Percentiles rank a stretch among this genome's conserved stretches.
phyloP scores from a whole-genome alignment of 768 basidiomycete species.

The Dioszegia crocea region DNA sequence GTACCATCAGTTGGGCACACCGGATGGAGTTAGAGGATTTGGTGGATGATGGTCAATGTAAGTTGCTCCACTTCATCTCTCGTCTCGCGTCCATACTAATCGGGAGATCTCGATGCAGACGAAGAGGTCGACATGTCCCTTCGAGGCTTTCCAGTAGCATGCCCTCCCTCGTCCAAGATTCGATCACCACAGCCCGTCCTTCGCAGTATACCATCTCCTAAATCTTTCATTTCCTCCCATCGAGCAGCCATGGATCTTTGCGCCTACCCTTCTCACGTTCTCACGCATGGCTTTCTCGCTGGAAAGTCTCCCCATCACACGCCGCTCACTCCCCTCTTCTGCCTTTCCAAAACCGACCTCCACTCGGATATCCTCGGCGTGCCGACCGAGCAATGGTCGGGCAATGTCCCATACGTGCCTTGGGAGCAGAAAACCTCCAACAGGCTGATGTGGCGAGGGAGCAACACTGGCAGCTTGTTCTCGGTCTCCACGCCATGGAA shows the following conservation, averaged over 20 bases:
- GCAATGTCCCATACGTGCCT: conserved; percentile 23
- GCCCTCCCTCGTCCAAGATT: conserved; percentile 4
- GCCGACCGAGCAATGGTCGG: conserved; percentile 42
- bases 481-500: conserved; percentile 31
- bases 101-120: conserved; percentile 19
- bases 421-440: conserved; percentile 37
- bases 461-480: conserved; percentile 41
- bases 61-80: conserved; percentile 9
- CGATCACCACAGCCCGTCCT: too few species aligned
- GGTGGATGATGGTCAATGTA: conserved; percentile 39
- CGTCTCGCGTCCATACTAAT: neutral
- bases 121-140: conserved; percentile 26
- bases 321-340: conserved; percentile 38
- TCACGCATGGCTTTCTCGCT: conserved; percentile 49
- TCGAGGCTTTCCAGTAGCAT: conserved; percentile 27
- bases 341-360: conserved; percentile 37
- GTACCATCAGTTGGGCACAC: conserved; percentile 31
- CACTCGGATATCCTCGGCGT: conserved; percentile 45
- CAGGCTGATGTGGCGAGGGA: conserved; percentile 44
- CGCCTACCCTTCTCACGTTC: conserved; percentile 47
- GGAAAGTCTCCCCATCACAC: conserved; percentile 23
- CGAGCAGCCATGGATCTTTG: conserved; percentile 47
- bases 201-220: conserved; percentile 17
- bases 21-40: conserved; percentile 25
- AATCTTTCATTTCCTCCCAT: conserved; percentile 49